Conservation (phyloP, 2,329 filamentous ascomycete species). For the Neofusicoccum cordaticola region DNA sequence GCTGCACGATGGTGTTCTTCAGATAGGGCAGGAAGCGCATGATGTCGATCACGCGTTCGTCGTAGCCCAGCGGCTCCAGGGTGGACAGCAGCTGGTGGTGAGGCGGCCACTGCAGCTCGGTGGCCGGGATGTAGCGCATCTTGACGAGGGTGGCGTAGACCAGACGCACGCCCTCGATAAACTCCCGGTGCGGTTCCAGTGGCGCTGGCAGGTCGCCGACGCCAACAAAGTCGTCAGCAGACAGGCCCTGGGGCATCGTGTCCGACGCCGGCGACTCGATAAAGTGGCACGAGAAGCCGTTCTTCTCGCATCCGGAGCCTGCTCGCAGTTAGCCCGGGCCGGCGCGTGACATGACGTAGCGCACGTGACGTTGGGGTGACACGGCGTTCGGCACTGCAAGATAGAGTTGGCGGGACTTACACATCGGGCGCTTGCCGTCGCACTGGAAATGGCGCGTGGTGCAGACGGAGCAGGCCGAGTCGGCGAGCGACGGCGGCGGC, state of each 20-base stretch:
- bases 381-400: neutral
- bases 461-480: constrained; percentile 16
- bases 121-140: constrained; percentile 19
- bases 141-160: constrained; percentile 19
- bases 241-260: neutral
- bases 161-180: constrained; percentile 16
- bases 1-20: constrained; percentile 83
- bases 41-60: constrained; percentile 1
- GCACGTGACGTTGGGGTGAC: constrained; percentile 5
- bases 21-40: constrained; percentile 12
- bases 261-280: constrained; percentile 7
- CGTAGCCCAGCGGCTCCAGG: constrained; percentile 9
- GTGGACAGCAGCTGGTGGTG: constrained; percentile 8
- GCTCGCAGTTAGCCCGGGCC: neutral
- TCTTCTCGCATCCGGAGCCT: constrained; percentile 5
- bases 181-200: constrained; percentile 8
- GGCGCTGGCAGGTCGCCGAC: neutral
- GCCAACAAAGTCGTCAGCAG: neutral
- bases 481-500: constrained; percentile 14
- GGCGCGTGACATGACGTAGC: neutral
- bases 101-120: constrained; percentile 17
- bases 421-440: constrained; percentile 12
- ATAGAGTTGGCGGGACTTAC: neutral
- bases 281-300: constrained; percentile 10
- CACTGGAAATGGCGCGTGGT: constrained; percentile 10